Evolutionary conservation across 1,284 basidiomycete species (phyloP), one percentile per base, ranked within the genome.

Genomic region (Trichosporon ovoides): DNA sequence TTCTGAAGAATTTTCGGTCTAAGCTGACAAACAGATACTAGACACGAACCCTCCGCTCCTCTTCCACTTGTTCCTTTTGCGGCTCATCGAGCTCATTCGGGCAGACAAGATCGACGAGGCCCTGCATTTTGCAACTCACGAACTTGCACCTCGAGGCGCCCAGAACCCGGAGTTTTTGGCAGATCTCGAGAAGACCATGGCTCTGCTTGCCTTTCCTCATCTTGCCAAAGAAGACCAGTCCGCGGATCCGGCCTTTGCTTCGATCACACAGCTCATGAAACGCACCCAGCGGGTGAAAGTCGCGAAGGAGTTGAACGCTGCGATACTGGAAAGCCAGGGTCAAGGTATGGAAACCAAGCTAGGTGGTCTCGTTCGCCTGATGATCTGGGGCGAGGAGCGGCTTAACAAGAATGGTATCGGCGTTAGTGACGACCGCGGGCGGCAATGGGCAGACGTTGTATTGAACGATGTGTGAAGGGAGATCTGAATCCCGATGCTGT

Each of bases 121-220:
- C 0, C 79, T 98, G 36, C 79, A 84, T 57, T 98, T 98, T 78
- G 95, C 95, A 0, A 90, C 96, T 63, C 84, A 87, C 53, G 92
- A 98, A 73, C 83, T 98, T 3, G 95, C 95, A 1, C 93, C 92
- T 12, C 85, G 93, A 7, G 95, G 92, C 2, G 91, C 97, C 69
- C 91, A 97, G 80, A 89, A 88, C 58, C 93, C 93, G 0, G 89
- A 96, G 70, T 96, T 96, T 74, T 81, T 98, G 22, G 80, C 84
- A 13, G 94, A 98, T 71, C 80, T 98, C 35, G 95, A 98, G 77
- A 83, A 87, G 52, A 96, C 94, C 18, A 98, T 98, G 93, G 90
- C 92, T 19, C 78, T 98, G 46, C 80, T 98, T 7, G 94, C 93
- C 9, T 98, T 97, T 75, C 72, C 83, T 81, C 52, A 83, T 81